Base-by-base conservation (phyloP, 1,139 yeast species). In the Yamadazyma songkhlaensis region DNA sequence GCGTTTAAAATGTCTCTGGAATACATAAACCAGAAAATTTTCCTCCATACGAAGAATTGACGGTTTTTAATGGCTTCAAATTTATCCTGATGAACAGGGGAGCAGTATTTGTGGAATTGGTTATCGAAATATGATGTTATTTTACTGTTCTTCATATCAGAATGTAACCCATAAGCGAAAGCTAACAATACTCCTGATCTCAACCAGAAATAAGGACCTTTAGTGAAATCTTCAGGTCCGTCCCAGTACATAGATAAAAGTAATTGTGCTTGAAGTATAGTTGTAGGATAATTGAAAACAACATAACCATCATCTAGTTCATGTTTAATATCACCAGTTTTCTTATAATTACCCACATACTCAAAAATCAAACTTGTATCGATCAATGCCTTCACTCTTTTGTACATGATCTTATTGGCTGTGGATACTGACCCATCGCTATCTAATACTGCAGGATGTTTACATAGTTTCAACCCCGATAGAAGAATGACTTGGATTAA, bases 1-100 rank as follows among this genome's bases (percentile, higher is more conserved):
- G 84, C 78, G 6, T 77, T 76, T 37, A 75, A 66, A 15, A 86
- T 62, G 55, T 84, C 94, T 48, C 84, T 79, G 39, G 77, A 76
- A 54, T 81, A 82, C 13, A 84, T 59, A 40, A 80, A 69, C 95
- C 95, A 85, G 88, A 89, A 85, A 17, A 84, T 67, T 31, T 87
- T 65, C 43, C 80, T 71, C 76, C 84, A 79, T 39, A 79, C 60
- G 39, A 75, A 72, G 50, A 74, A 74, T 39, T 80, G 84, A 9
- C 52, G 40, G 1, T 38, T 32, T 11, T 63, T 45, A 21, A 64
- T 48, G 26, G 49, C 12, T 5, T 36, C 25, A 13, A 36, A 36
- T 3, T 3, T 8, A 5, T 17, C 23, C 11, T 11, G n/a, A 3
- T 32, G 17, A 9, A 9, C 13, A 4, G 11, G 10, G 6, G n/a